Conservation (phyloP, 2,329 filamentous ascomycete genomes). For the Beauveria sp. region DNA sequence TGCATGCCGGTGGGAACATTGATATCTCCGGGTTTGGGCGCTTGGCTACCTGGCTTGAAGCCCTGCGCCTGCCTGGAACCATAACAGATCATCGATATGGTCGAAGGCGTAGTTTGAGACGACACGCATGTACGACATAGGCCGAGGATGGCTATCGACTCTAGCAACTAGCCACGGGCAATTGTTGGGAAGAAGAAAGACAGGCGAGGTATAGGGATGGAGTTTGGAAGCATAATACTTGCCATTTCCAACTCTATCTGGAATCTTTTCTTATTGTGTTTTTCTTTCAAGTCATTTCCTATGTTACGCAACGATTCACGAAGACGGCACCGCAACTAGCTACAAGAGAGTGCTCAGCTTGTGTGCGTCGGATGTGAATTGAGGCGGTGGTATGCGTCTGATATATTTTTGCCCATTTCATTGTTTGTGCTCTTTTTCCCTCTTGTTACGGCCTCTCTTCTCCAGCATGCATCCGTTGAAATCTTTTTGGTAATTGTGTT, state of each 20-base stretch:
- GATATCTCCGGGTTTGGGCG: neutral
- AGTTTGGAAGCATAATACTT: neutral
- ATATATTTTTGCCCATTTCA: constrained; percentile 4
- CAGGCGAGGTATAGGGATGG: neutral
- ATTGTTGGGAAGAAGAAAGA: neutral
- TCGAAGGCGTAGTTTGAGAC: neutral
- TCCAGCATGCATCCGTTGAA: neutral
- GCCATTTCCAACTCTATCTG: neutral
- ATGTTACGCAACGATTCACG: neutral
- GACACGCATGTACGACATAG: neutral
- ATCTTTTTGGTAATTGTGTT: constrained; percentile 4
- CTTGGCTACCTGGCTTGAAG: neutral
- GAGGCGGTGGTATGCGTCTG: neutral
- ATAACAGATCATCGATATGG: neutral
- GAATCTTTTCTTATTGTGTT: constrained; percentile 5
- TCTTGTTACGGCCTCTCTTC: constrained; percentile 1
- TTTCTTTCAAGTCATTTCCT: constrained; percentile 8
- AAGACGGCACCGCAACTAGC: neutral
- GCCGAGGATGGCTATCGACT: neutral
- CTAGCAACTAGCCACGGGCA: neutral
- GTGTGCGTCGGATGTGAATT: neutral
- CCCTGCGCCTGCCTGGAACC: too few relatives aligned
- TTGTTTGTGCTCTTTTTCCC: constrained; percentile 3
- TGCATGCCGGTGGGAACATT: too few relatives aligned
- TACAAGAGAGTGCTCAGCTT: neutral